phyloP scores from a whole-genome alignment of 768 basidiomycete genomes.

The Myochromella boudieri region DNA sequence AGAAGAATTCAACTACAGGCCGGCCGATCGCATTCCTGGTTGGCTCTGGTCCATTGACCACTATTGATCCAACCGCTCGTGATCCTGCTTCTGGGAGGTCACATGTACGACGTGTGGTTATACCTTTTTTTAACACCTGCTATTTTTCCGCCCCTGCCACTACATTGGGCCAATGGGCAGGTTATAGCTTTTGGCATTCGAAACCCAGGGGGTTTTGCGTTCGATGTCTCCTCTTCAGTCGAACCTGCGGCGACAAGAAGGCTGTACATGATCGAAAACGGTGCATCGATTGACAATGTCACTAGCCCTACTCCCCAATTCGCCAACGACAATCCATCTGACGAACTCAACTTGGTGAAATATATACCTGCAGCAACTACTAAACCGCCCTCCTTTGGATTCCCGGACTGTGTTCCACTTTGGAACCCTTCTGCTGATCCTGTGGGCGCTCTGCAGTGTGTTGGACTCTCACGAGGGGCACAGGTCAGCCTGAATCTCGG shows the following conservation, averaged over 20 bases:
- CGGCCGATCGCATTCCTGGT: slow-evolving; percentile 29
- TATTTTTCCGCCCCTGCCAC: slow-evolving; percentile 15
- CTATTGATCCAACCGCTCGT: slow-evolving; percentile 42
- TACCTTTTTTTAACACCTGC: slow-evolving; percentile 14
- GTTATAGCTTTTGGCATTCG: slow-evolving; percentile 43
- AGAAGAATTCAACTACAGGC: slow-evolving; percentile 16
- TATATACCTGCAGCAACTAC: slow-evolving; percentile 5
- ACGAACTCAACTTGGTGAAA: slow-evolving; percentile 34
- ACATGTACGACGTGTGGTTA: slow-evolving; percentile 34
- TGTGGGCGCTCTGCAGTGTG: slow-evolving; percentile 36
- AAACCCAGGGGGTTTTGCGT: slow-evolving; percentile 44
- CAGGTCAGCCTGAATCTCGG: slow-evolving; percentile 40
- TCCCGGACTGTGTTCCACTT: slow-evolving; percentile 43
- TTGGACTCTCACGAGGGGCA: slow-evolving; percentile 27
- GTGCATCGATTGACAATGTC: slow-evolving; percentile 40
- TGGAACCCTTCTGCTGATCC: slow-evolving; percentile 45
- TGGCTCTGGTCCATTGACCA: slow-evolving; percentile 35
- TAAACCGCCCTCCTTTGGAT: slow-evolving; percentile 31
- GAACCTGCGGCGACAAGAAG: slow-evolving; percentile 6
- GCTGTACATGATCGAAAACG: slow-evolving; percentile 42
- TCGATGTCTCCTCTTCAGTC: slow-evolving; percentile 18
- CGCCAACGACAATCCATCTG: slow-evolving; percentile 46
- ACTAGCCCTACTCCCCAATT: slow-evolving; percentile 37
- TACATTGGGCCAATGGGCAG: slow-evolving; percentile 29
- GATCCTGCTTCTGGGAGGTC: slow-evolving; percentile 42